Conservation (phyloP, 202 grass and related monocot genomes). For the Zoysia matrella region DNA sequence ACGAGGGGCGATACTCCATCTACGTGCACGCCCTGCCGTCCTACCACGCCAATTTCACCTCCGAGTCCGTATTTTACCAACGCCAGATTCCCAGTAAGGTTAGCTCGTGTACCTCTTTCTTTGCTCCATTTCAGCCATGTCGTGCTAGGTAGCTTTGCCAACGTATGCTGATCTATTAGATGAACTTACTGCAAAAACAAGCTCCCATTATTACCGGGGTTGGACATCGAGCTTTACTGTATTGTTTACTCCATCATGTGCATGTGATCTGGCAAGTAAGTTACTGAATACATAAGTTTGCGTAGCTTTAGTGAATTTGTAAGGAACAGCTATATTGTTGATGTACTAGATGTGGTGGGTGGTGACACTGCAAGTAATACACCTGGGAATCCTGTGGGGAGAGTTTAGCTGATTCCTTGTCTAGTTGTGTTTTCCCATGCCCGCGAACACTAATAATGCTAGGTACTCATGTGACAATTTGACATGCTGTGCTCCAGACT, state of each 20-base stretch:
- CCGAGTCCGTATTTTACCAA: slow-evolving; percentile 70
- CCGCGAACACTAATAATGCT: neutral
- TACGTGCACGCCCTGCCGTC: slow-evolving; percentile 88
- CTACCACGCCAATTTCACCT: slow-evolving; percentile 76
- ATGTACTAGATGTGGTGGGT: neutral
- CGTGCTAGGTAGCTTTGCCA: neutral
- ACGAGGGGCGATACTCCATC: slow-evolving; percentile 80
- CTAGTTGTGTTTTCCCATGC: slow-evolving; percentile 8
- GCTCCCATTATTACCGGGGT: neutral
- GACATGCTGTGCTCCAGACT: neutral
- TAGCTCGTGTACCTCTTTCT: slow-evolving; percentile 9
- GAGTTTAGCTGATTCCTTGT: neutral
- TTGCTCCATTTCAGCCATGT: neutral
- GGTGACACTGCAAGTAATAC: neutral
- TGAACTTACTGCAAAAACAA: neutral
- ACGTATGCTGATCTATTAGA: slow-evolving; percentile 7
- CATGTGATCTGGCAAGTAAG: slow-evolving; percentile 19
- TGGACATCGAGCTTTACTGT: neutral
- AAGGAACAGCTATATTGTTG: neutral
- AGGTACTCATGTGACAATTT: neutral
- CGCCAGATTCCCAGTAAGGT: slow-evolving; percentile 94
- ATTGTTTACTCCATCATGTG: neutral
- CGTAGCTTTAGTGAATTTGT: slow-evolving; percentile 3
- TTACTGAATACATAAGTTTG: slow-evolving; percentile 10
- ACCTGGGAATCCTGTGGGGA: neutral